These are phyloP conservation scores for Cyanodermella asteris DNA, from an alignment of 2,329 filamentous ascomycete genomes.

Conservation along the genomic window DNA sequence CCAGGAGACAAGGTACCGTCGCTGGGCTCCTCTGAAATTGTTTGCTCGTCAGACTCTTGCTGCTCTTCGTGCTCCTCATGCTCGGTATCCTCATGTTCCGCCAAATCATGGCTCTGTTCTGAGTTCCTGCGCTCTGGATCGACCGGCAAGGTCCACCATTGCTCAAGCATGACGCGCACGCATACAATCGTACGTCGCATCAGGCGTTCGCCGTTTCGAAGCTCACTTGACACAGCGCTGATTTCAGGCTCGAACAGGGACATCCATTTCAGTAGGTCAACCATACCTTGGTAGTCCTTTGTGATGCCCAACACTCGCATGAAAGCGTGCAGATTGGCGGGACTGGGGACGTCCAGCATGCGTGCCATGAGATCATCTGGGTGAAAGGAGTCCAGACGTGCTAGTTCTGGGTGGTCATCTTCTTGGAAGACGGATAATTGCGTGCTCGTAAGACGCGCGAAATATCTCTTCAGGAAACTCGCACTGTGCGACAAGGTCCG, in stretches of 20 bases:
- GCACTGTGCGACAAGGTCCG: no score
- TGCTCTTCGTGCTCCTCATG: slow-evolving; percentile 1
- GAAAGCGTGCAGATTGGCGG: slow-evolving; percentile 19
- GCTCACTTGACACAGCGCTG: slow-evolving; percentile 15
- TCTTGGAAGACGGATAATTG: no score
- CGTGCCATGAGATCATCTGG: slow-evolving; percentile 10
- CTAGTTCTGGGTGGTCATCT: no score
- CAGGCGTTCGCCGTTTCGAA: slow-evolving; percentile 16
- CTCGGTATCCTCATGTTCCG: slow-evolving; percentile 1
- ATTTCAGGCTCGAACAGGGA: slow-evolving; percentile 13
- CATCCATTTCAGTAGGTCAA: slow-evolving; percentile 22
- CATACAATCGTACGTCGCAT: slow-evolving; percentile 20
- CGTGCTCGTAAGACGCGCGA: no score
- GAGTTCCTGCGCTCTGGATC: no score
- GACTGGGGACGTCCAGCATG: slow-evolving; percentile 15
- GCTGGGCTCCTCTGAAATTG: no score
- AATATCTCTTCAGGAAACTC: no score
- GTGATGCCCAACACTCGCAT: slow-evolving; percentile 19
- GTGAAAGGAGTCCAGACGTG: no score
- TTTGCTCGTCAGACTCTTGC: not conserved
- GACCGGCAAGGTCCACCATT: slow-evolving; percentile 13
- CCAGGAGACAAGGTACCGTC: slow-evolving; percentile 1
- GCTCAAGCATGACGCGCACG: slow-evolving; percentile 18
- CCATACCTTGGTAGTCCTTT: slow-evolving; percentile 18
- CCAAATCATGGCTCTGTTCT: no score